Conservation (phyloP, 1,284 basidiomycete genomes). For the Cryptococcus floricola region DNA sequence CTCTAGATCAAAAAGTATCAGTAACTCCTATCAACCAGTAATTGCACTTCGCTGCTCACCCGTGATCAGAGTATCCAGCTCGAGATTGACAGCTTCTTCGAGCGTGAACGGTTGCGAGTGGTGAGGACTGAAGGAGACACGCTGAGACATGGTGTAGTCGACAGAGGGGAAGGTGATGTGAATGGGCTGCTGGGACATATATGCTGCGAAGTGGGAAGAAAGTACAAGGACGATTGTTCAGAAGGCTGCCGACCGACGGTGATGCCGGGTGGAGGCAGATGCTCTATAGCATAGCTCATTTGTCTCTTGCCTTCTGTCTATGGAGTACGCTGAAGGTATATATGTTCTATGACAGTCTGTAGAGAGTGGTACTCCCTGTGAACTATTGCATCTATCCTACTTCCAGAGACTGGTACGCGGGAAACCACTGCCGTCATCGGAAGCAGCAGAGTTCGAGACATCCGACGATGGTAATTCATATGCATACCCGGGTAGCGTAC, state of each 20-base stretch:
- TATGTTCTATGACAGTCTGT: too few species aligned
- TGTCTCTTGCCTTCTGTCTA: too few species aligned
- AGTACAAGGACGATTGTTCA: neutral
- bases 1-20: constrained; percentile 52
- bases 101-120: constrained; percentile 72
- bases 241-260: neutral
- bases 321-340: too few species aligned
- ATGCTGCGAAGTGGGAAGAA: neutral
- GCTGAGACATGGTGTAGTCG: neutral
- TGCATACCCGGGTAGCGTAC: too few species aligned
- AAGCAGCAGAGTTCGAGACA: too few species aligned
- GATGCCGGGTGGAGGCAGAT: neutral
- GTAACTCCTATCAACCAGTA: neutral
- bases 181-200: neutral
- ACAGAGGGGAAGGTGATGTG: neutral
- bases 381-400: too few species aligned
- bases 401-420: too few species aligned
- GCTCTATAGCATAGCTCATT: neutral
- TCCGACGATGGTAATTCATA: too few species aligned
- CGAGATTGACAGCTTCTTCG: constrained; percentile 61
- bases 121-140: constrained; percentile 55
- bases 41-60: neutral
- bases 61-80: constrained; percentile 61
- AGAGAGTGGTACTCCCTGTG: too few species aligned
- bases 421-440: too few species aligned